These are phyloP conservation scores for Pisolithus albus DNA, from an alignment of 768 basidiomycete species.

Conservation along the genomic window DNA sequence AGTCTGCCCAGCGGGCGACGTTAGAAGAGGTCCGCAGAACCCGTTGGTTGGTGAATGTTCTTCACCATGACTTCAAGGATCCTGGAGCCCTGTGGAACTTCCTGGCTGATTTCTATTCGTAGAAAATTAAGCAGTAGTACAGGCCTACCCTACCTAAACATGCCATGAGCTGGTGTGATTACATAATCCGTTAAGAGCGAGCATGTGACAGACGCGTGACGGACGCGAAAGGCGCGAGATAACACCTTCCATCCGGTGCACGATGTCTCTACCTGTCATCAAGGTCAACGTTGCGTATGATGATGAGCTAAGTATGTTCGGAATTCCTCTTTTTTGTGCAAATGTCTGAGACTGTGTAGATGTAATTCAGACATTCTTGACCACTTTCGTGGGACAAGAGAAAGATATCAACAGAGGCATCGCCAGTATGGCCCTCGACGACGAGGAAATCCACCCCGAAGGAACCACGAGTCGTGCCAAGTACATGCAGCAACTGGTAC, in stretches of 20 bases:
- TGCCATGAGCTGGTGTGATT: no score
- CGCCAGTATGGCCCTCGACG: constrained; percentile 64
- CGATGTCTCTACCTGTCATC: constrained; percentile 62
- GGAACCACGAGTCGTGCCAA: constrained; percentile 45
- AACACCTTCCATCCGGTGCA: constrained; percentile 9
- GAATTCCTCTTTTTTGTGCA: neutral
- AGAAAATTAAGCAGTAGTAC: no score
- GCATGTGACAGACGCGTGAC: constrained; percentile 24
- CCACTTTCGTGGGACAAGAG: constrained; percentile 55
- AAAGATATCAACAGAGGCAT: constrained; percentile 64
- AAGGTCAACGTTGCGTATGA: constrained; percentile 61
- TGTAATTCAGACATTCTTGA: constrained; percentile 64
- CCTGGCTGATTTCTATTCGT: constrained; percentile 28
- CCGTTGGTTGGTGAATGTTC: constrained; percentile 86
- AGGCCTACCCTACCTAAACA: no score
- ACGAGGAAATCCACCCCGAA: constrained; percentile 32
- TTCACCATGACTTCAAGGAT: constrained; percentile 91
- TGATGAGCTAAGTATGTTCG: constrained; percentile 56
- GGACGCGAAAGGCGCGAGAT: constrained; percentile 11
- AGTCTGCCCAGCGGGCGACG: constrained; percentile 63
- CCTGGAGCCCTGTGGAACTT: constrained; percentile 78
- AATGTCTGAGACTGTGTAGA: constrained; percentile 35
- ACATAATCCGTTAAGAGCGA: no score
- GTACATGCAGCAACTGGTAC: constrained; percentile 80
- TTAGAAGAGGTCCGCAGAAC: constrained; percentile 64